Evolutionary conservation across 164 flowering plant genomes (phyloP).

Genomic region (Stephania japonica): DNA sequence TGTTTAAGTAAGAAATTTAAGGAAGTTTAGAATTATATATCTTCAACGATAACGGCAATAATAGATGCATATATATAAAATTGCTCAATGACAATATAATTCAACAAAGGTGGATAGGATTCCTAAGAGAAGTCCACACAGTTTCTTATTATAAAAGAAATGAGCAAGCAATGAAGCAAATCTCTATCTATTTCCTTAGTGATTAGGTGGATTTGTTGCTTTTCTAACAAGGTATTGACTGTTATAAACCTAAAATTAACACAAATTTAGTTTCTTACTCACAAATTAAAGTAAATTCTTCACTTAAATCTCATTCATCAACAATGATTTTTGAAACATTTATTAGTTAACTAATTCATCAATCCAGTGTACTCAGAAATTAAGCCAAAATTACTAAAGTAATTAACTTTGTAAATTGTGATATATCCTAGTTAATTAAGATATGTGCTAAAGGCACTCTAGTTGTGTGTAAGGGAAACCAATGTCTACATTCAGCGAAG

Average conservation of each 20-base stretch:
- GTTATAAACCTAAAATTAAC: constrained; percentile 1
- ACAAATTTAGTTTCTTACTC: not conserved
- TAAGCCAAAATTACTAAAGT: not conserved
- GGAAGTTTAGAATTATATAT: not conserved
- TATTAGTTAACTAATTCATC: not conserved
- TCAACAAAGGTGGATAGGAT: not conserved
- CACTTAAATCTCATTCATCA: not conserved
- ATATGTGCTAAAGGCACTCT: too few species aligned
- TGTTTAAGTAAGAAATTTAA: not conserved
- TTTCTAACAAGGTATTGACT: constrained; percentile 30
- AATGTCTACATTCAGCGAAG: too few species aligned
- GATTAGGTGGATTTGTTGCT: constrained; percentile 23
- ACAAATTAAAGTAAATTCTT: not conserved
- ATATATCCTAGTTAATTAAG: too few species aligned
- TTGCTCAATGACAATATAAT: not conserved
- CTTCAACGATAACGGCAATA: not conserved
- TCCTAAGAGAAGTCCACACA: not conserved
- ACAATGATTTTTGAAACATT: not conserved
- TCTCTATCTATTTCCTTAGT: not conserved
- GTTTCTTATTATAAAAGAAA: not conserved
- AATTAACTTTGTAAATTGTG: not conserved
- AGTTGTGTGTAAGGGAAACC: too few species aligned
- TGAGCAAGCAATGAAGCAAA: not conserved
- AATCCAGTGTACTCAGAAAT: not conserved
- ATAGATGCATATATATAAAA: not conserved